Conservation (phyloP, 2,329 filamentous ascomycete species). For the Xylariales sp. region DNA sequence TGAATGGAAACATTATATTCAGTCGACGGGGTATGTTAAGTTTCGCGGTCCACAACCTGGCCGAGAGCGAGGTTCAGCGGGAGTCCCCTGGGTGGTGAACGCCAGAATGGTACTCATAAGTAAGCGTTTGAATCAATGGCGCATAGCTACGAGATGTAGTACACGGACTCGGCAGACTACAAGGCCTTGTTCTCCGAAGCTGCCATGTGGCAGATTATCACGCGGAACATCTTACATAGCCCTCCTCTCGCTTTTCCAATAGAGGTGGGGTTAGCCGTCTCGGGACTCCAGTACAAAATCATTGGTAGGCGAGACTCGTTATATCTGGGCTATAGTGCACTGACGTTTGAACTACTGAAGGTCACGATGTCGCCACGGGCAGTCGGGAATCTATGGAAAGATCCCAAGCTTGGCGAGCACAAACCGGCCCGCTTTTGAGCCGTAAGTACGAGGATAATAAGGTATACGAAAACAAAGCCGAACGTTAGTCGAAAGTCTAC, state of each 20-base stretch:
- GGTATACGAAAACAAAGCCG: neutral
- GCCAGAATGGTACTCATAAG: no score
- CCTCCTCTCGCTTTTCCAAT: neutral
- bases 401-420: neutral
- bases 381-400: no score
- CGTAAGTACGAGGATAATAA: neutral
- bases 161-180: neutral
- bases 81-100: no score
- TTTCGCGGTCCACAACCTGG: no score
- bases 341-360: no score
- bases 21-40: no score
- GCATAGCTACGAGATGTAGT: neutral
- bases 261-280: neutral
- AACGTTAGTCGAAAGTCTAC: no score
- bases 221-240: neutral
- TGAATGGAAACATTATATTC: no score
- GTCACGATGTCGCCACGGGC: no score
- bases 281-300: neutral
- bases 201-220: neutral
- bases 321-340: no score
- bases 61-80: no score
- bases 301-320: no score
- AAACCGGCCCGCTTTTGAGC: neutral
- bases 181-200: neutral
- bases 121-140: neutral